Conservation (phyloP, 2,329 filamentous ascomycete species). For the Fusarium pilosicola region DNA sequence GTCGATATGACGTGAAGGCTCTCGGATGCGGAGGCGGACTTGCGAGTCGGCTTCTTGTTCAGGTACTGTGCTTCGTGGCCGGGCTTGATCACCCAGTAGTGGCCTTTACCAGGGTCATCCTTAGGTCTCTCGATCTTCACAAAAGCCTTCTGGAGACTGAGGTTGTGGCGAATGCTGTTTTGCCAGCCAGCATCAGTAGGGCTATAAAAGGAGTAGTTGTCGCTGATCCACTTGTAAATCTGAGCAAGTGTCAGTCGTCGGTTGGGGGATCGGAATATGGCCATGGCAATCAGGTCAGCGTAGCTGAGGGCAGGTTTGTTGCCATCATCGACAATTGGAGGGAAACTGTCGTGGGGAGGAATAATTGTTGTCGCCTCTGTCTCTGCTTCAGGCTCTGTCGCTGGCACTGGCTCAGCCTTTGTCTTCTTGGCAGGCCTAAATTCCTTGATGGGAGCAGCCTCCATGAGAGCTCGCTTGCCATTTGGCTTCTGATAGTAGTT, state of each 20-base stretch:
- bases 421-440: constrained; percentile 73
- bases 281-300: constrained; percentile 95
- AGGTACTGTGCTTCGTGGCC: constrained; percentile 90
- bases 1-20: constrained; percentile 68
- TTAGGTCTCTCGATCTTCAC: constrained; percentile 95
- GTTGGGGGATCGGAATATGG: constrained; percentile 86
- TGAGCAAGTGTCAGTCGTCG: constrained; percentile 89
- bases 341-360: constrained; percentile 82
- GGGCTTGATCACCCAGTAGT: constrained; percentile 95
- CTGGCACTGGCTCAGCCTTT: constrained; percentile 62
- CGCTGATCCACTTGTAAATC: constrained; percentile 99
- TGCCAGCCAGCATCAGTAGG: constrained; percentile 92
- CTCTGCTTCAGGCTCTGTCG: not conserved
- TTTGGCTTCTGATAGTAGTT: constrained; percentile 63
- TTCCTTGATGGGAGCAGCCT: constrained; percentile 78
- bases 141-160: constrained; percentile 96
- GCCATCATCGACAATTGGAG: constrained; percentile 83
- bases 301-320: constrained; percentile 93
- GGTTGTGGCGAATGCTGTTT: constrained; percentile 98
- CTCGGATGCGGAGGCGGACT: constrained; percentile 64
- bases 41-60: constrained; percentile 81
- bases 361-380: constrained; percentile 47
- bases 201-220: constrained; percentile 89
- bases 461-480: constrained; percentile 72
- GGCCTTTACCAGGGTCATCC: constrained; percentile 96